These are phyloP conservation scores for Calonectria hongkongensis DNA, from an alignment of 2,329 filamentous ascomycete genomes.

Conservation along the genomic window DNA sequence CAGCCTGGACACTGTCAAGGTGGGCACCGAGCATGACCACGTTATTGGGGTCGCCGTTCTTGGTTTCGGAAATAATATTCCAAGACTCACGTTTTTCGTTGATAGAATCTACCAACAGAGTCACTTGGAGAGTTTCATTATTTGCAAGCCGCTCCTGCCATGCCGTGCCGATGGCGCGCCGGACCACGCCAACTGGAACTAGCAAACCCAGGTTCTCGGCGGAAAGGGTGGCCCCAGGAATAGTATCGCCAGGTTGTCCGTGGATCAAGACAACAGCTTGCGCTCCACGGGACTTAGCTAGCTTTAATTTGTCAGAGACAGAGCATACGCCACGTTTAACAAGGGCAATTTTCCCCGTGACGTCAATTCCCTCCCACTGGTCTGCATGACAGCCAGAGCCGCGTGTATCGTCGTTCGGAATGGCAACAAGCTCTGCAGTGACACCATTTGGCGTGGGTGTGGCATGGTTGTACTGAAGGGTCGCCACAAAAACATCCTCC, in stretches of 20 bases:
- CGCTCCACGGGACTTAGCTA: slow-evolving; percentile 65
- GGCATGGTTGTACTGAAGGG: slow-evolving; percentile 68
- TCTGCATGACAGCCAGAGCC: slow-evolving; percentile 65
- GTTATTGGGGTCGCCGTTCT: slow-evolving; percentile 64
- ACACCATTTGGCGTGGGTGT: slow-evolving; percentile 63
- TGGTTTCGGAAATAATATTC: slow-evolving; percentile 66
- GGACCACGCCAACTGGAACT: slow-evolving; percentile 61
- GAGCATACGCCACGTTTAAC: slow-evolving; percentile 67
- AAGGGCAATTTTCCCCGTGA: slow-evolving; percentile 65
- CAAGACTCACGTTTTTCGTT: slow-evolving; percentile 61
- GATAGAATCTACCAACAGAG: slow-evolving; percentile 61
- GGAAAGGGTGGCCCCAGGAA: slow-evolving; percentile 72
- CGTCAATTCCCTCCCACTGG: slow-evolving; percentile 67
- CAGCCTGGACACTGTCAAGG: slow-evolving; percentile 63
- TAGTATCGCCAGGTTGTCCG: slow-evolving; percentile 69
- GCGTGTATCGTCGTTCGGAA: slow-evolving; percentile 60
- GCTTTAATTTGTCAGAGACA: slow-evolving; percentile 65
- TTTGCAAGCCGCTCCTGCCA: slow-evolving; percentile 60
- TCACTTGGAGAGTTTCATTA: slow-evolving; percentile 59
- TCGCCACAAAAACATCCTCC: slow-evolving; percentile 64
- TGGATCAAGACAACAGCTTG: slow-evolving; percentile 75
- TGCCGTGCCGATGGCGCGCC: slow-evolving; percentile 58
- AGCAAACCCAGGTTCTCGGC: slow-evolving; percentile 61
- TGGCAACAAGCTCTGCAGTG: slow-evolving; percentile 61
- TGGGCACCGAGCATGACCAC: slow-evolving; percentile 66